Conservation (phyloP, 192 early-diverging fungal species). For the Powellomyces hirtus region DNA sequence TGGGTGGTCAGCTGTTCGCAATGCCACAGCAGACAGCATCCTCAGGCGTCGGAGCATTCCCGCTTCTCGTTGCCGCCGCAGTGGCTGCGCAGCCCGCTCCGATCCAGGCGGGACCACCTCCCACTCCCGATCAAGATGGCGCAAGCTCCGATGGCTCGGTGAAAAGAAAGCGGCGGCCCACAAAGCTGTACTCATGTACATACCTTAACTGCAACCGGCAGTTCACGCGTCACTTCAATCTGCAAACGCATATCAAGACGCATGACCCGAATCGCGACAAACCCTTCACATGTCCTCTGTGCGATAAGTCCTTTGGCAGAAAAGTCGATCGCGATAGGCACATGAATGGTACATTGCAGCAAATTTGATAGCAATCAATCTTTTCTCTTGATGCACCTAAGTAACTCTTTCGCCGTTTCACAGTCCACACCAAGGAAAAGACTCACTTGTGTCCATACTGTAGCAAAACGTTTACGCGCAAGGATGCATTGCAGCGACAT, state of each 20-base stretch:
- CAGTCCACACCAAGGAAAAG: slow-evolving; percentile 64
- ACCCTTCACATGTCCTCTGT: slow-evolving; percentile 54
- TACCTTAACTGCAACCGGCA: slow-evolving; percentile 52
- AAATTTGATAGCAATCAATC: too few species aligned
- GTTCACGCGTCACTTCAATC: slow-evolving; percentile 67
- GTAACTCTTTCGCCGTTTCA: slow-evolving; percentile 58
- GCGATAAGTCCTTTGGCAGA: slow-evolving; percentile 58
- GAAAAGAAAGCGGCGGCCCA: slow-evolving; percentile 15
- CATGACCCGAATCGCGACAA: slow-evolving; percentile 67
- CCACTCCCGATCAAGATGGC: too few species aligned
- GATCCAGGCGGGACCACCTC: not conserved
- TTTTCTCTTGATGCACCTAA: not conserved
- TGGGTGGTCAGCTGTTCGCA: not conserved
- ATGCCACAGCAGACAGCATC: slow-evolving; percentile 6
- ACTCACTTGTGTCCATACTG: slow-evolving; percentile 57
- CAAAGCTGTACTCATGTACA: slow-evolving; percentile 52
- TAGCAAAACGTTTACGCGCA: slow-evolving; percentile 56
- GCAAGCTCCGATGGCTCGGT: not conserved
- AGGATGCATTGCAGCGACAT: slow-evolving; percentile 68
- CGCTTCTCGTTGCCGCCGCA: slow-evolving; percentile 16
- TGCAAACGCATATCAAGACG: slow-evolving; percentile 62
- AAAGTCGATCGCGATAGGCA: slow-evolving; percentile 38
- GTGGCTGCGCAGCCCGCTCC: slow-evolving; percentile 17
- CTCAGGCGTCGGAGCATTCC: slow-evolving; percentile 6
- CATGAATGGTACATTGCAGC: slow-evolving; percentile 28